phyloP scores from a whole-genome alignment of 2,329 filamentous ascomycete species.

The Aspergillus fischeri region DNA sequence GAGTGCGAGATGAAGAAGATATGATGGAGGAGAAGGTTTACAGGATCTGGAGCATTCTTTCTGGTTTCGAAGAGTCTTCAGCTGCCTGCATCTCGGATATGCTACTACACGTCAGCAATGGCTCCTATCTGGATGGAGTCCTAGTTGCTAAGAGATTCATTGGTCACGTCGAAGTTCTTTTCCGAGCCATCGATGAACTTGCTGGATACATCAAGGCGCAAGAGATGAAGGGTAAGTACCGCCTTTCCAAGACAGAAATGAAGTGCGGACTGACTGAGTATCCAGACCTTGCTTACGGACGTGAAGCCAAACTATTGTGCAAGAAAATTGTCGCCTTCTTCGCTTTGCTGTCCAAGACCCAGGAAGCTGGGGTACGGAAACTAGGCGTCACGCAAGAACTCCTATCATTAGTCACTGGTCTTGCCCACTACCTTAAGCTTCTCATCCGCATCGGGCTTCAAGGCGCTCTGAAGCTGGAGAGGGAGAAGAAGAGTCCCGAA shows the following conservation, averaged over 20 bases:
- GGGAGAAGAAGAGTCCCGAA: constrained; percentile 69
- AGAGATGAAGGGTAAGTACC: constrained; percentile 67
- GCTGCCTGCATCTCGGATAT: constrained; percentile 98
- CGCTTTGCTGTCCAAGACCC: constrained; percentile 86
- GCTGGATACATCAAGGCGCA: constrained; percentile 66
- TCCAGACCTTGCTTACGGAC: constrained; percentile 80
- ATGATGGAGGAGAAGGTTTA: constrained; percentile 97
- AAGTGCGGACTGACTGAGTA: background rate
- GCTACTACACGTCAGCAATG: constrained; percentile 97
- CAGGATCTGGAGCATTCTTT: constrained; percentile 95
- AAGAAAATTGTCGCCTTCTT: constrained; percentile 99
- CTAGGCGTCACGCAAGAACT: constrained; percentile 95
- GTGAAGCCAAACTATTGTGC: constrained; percentile 97
- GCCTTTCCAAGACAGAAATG: constrained; percentile 17
- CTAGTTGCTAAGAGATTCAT: constrained; percentile 95
- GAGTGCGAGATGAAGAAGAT: constrained; percentile 81
- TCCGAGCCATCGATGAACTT: constrained; percentile 79
- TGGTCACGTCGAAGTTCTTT: constrained; percentile 88
- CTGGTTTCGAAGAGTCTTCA: constrained; percentile 94
- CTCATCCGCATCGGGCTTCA: constrained; percentile 96
- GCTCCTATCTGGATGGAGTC: constrained; percentile 90
- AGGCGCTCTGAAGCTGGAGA: constrained; percentile 84
- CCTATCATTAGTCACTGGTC: constrained; percentile 91
- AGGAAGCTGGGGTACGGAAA: constrained; percentile 84
- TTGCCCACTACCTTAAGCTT: constrained; percentile 96